phyloP scores from a whole-genome alignment of 805 yeast genomes.

The Millerozyma miso region DNA sequence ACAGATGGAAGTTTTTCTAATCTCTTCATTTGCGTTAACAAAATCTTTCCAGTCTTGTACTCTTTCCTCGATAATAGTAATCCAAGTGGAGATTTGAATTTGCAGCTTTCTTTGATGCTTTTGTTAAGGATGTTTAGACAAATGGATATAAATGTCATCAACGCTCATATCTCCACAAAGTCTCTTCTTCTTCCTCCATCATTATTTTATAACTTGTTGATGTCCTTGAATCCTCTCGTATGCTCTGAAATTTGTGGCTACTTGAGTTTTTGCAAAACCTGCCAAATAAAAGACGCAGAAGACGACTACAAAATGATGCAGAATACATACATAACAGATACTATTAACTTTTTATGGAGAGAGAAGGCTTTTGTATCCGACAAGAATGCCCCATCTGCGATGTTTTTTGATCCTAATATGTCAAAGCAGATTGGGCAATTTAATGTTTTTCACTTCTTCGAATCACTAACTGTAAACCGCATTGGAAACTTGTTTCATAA shows the following conservation, averaged over 20 bases:
- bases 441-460: constrained; percentile 27
- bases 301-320: constrained; percentile 29
- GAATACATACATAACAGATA: constrained; percentile 52
- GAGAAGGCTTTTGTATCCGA: constrained; percentile 45
- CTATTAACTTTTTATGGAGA: constrained; percentile 54
- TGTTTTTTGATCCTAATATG: constrained; percentile 33
- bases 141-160: constrained; percentile 7
- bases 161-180: constrained; percentile 8
- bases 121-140: constrained; percentile 13
- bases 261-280: constrained; percentile 38
- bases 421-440: constrained; percentile 25
- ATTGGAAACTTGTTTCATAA: constrained; percentile 45
- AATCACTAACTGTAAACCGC: constrained; percentile 20
- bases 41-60: background rate
- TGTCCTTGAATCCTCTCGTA: constrained; percentile 41
- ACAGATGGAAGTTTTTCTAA: background rate
- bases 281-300: constrained; percentile 18
- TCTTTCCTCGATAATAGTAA: background rate
- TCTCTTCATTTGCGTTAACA: background rate
- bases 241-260: constrained; percentile 45
- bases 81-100: constrained; percentile 1
- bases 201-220: constrained; percentile 32
- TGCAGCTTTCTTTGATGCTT: constrained; percentile 10
- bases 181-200: constrained; percentile 37
- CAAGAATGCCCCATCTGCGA: constrained; percentile 29